Conservation (phyloP, 164 flowering plant genomes). For the Annona cherimola region DNA sequence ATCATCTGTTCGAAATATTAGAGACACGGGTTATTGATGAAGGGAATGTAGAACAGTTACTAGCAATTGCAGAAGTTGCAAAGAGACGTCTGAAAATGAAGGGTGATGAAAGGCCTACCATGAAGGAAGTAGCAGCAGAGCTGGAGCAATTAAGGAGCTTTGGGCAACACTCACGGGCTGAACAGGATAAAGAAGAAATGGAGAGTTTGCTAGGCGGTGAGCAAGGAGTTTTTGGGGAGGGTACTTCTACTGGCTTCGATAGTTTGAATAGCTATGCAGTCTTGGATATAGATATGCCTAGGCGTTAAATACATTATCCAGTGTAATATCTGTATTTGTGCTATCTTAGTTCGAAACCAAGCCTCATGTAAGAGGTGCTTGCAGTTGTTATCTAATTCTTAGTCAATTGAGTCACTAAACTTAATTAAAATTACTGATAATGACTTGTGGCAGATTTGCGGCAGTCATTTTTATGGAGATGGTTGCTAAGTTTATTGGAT, state of each 20-base stretch:
- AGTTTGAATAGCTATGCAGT: not conserved
- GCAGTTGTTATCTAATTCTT: too few relatives aligned
- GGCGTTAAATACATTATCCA: too few relatives aligned
- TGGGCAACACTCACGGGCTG: not conserved
- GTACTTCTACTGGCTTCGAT: not conserved
- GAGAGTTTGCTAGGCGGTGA: not conserved
- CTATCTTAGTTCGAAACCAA: too few relatives aligned
- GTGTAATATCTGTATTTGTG: too few relatives aligned
- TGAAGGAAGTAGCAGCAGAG: conserved; percentile 1
- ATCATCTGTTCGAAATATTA: not conserved
- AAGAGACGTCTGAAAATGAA: conserved; percentile 5
- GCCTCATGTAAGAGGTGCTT: too few relatives aligned
- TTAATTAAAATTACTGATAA: too few relatives aligned
- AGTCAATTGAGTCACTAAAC: too few relatives aligned
- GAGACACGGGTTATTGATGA: conserved; percentile 1
- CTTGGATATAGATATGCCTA: not conserved
- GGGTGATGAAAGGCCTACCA: conserved; percentile 9
- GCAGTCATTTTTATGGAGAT: too few relatives aligned
- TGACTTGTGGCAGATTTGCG: too few relatives aligned
- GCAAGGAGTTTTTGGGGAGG: not conserved
- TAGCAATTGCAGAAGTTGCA: conserved; percentile 6
- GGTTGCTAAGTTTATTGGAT: too few relatives aligned
- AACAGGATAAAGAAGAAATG: not conserved
- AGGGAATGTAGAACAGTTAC: conserved; percentile 1
- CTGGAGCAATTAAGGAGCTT: not conserved